Evolutionary conservation across 2,329 filamentous ascomycete species (phyloP), one percentile per base, ranked within the genome.

Genomic region (Chaetomiaceae sp.): DNA sequence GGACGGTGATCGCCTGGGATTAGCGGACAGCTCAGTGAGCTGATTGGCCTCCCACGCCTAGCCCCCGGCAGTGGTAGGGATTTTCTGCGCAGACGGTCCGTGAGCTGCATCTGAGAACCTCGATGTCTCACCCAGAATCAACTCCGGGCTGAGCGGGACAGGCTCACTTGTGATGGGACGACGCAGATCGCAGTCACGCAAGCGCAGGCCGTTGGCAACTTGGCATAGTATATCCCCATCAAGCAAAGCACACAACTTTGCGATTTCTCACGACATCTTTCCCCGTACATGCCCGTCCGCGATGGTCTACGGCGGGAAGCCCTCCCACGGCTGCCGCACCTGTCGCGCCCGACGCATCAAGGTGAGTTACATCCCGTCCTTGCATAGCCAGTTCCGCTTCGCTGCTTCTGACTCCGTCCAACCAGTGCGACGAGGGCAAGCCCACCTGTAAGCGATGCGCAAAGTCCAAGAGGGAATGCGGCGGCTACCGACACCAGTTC

Each of bases 361-460:
- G 58, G 61, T 63, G 39, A 14, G 50, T 55, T 43, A 27, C 19
- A n/a, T 37, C 38, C 20, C 23, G 36, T 15, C 20, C 20, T 36
- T 3, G 6, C 8, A 22, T 3, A 3, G 31, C 12, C 15, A 12
- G 23, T n/a, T n/a, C n/a, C n/a, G n/a, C n/a, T n/a, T 12, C 17
- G 17, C 17, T n/a, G 7, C 37, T 43, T 43, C 39, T 50, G 7
- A 50, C 20, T n/a, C 6, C 23, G 7, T 3, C 44, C 33, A 5
- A 37, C 11, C 20, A 87, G 83, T 87, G 84, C 66, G 83, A 87
- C 65, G 83, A 87, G 67, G 80, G 76, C 34, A 84, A 82, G 58
- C 83, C 84, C 14, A 82, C 79, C 2, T 87, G 83, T 67, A 78
- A 77, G 33, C 82, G 85, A 65, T 87, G 83, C 63, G 73, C 75